Conservation (phyloP, 305 asterid species). For the Solanum hybrid region DNA sequence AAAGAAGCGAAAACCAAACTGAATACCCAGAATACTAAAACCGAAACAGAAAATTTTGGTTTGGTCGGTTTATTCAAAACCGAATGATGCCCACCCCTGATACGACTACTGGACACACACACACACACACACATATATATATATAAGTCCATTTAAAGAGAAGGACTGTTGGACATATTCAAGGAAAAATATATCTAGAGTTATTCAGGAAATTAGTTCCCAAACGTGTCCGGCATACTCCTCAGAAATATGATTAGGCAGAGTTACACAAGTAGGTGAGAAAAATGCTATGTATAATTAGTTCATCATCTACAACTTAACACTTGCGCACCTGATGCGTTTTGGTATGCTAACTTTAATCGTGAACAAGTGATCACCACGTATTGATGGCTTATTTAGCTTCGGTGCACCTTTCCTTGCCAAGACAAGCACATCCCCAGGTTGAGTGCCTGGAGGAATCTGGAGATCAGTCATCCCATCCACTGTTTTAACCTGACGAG, state of each 20-base stretch:
- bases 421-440: constrained; percentile 95
- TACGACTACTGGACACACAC: neutral
- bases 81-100: neutral
- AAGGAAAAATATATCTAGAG: neutral
- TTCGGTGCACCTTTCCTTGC: constrained; percentile 97
- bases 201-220: neutral
- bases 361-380: constrained; percentile 93
- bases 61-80: neutral
- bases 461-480: constrained; percentile 88
- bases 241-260: neutral
- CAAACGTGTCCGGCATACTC: neutral
- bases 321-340: constrained; percentile 53
- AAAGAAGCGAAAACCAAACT: neutral
- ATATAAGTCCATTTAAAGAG: neutral
- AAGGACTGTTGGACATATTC: neutral
- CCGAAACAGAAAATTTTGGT: neutral
- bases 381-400: constrained; percentile 88
- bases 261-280: neutral
- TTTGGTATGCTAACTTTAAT: constrained; percentile 89
- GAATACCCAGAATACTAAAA: neutral
- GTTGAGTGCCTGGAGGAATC: constrained; percentile 99
- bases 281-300: neutral
- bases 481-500: constrained; percentile 76
- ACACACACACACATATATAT: no score
- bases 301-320: neutral